Conservation (phyloP, 768 basidiomycete species). For the Lentinula aciculospora region DNA sequence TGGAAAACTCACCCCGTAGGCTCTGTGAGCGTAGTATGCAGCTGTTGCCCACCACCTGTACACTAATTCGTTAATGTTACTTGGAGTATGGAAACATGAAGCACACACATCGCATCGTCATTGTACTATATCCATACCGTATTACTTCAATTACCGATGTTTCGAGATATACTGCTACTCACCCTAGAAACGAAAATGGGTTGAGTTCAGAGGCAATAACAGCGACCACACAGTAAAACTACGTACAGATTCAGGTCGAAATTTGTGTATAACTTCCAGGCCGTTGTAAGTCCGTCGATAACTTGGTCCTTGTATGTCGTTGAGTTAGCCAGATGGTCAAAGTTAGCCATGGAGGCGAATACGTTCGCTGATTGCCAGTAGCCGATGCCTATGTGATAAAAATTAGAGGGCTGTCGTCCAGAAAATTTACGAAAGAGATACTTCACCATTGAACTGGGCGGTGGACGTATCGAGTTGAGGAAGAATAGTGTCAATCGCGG, state of each 20-base stretch:
- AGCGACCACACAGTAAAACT: neutral
- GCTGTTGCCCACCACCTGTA: slow-evolving; percentile 49
- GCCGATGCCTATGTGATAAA: slow-evolving; percentile 30
- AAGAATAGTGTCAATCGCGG: slow-evolving; percentile 34
- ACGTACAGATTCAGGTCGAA: slow-evolving; percentile 39
- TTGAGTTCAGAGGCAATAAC: too few relatives aligned
- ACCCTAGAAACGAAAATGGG: neutral
- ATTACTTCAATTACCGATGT: neutral
- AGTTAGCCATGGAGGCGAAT: slow-evolving; percentile 44
- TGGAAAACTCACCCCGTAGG: slow-evolving; percentile 27
- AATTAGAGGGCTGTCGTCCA: neutral
- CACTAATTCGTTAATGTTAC: neutral
- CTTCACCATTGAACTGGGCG: slow-evolving; percentile 38
- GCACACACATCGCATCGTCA: slow-evolving; percentile 40
- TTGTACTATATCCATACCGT: slow-evolving; percentile 27
- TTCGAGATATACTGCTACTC: neutral
- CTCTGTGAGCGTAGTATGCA: slow-evolving; percentile 42
- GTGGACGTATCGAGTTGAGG: slow-evolving; percentile 28
- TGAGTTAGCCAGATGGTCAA: slow-evolving; percentile 33
- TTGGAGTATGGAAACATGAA: too few relatives aligned
- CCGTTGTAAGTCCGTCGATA: slow-evolving; percentile 33
- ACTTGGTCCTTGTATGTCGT: slow-evolving; percentile 31
- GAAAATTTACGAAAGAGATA: neutral
- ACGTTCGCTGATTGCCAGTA: slow-evolving; percentile 52
- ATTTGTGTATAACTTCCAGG: slow-evolving; percentile 29